Conservation (phyloP, 257 asterid genomes). For the Rauvolfia tetraphylla region DNA sequence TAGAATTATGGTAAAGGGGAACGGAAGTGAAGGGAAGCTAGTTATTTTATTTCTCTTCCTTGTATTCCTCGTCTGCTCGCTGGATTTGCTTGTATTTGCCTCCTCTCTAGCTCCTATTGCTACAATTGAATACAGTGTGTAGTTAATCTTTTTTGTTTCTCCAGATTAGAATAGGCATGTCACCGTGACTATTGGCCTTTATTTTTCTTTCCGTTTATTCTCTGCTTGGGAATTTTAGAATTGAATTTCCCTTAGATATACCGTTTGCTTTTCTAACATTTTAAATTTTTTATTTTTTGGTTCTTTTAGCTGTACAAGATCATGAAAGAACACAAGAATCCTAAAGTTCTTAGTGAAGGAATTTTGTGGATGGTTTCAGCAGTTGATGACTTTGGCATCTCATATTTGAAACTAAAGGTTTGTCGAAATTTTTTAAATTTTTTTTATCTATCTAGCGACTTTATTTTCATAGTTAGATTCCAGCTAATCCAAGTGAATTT, state of each 20-base stretch:
- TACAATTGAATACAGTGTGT: neutral
- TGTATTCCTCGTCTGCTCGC: neutral
- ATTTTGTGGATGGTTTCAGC: slow-evolving; percentile 92
- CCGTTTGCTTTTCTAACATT: slow-evolving; percentile 3
- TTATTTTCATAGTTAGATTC: neutral
- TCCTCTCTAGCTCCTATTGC: neutral
- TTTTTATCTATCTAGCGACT: neutral
- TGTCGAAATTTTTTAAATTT: neutral
- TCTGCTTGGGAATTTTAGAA: neutral
- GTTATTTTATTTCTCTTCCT: neutral
- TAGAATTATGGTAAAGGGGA: neutral
- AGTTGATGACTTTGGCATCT: slow-evolving; percentile 85
- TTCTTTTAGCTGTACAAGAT: slow-evolving; percentile 69
- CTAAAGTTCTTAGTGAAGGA: slow-evolving; percentile 98
- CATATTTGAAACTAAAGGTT: slow-evolving; percentile 81
- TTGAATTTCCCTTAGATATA: neutral
- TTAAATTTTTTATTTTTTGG: slow-evolving; percentile 7
- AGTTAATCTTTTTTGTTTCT: neutral
- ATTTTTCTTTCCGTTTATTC: neutral
- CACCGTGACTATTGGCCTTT: neutral
- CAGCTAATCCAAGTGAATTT: slow-evolving; percentile 1
- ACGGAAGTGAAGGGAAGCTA: neutral
- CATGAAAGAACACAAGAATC: slow-evolving; percentile 98
- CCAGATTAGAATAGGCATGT: neutral
- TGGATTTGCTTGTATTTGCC: neutral